These are phyloP conservation scores for Chrysopogon serrulatus DNA, from an alignment of 176 grass and related monocot species.

Conservation along the genomic window DNA sequence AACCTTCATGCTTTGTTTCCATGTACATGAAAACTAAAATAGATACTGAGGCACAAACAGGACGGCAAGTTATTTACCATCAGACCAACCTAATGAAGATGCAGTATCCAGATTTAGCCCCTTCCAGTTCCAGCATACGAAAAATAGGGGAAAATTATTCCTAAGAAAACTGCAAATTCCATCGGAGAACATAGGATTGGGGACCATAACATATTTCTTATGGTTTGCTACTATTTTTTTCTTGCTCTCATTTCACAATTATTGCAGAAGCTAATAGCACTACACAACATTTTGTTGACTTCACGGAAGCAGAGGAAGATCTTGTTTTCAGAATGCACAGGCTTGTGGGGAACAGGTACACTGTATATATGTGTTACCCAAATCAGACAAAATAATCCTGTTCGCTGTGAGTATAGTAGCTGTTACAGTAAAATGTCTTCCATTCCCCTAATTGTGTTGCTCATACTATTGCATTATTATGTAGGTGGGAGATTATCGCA, in stretches of 20 bases:
- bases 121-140: background rate
- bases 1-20: background rate
- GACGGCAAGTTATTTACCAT: background rate
- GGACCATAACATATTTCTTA: background rate
- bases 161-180: background rate
- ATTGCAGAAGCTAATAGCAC: constrained; percentile 39
- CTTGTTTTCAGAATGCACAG: constrained; percentile 53
- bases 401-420: too few relatives aligned
- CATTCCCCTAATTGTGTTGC: background rate
- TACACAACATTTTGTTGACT: constrained; percentile 30
- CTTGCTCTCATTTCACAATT: constrained; percentile 4
- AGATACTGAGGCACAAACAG: background rate
- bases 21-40: background rate
- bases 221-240: background rate
- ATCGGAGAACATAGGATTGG: background rate
- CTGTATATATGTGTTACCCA: background rate
- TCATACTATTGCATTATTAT: constrained; percentile 33
- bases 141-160: background rate
- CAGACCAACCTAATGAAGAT: background rate
- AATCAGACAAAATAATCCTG: background rate
- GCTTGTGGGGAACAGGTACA: constrained; percentile 56
- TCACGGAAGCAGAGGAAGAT: constrained; percentile 61
- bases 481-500: constrained; percentile 69
- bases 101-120: background rate
- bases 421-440: too few relatives aligned